Evolutionary conservation across 2,329 filamentous ascomycete species (phyloP), one percentile per base, ranked within the genome.

Genomic region (Podosphaera leucotricha): DNA sequence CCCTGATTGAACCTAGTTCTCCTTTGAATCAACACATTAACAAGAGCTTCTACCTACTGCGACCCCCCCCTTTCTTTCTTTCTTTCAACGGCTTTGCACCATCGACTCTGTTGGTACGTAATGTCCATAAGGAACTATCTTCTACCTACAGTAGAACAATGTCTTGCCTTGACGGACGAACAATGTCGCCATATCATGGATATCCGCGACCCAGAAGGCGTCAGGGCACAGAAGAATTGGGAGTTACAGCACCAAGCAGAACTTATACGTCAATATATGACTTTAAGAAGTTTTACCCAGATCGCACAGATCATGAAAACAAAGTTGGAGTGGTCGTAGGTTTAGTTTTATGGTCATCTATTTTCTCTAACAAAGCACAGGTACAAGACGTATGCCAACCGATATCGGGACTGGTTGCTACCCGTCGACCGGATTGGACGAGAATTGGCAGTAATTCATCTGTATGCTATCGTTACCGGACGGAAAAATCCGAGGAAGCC

Each of bases 191-290:
- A 41, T 43, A 54, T 53, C 11, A 45, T 50, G 37, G 38, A 51
- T 20, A 40, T 46, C 38, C 49, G 48, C 20, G 51, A 54, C 38
- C 52, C 52, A 2, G 38, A 50, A 3, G 47, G 49, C 10, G 38
- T 41, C 1, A 45, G 52, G 35, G 43, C 46, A 24, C 47, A 54
- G 28, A 49, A 50, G 26, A 46, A 48, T 30, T 54, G 52, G 52
- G 52, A 52, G 38, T 11, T 44, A 19, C 33, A 43, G 8, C 48
- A 54, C 41, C 52, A 54, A 38, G 39, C 45, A 10, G 49, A 54
- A 33, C 47, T 54, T n/a, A 47, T 54, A 8, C 49, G 52, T 8
- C 48, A 51, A 19, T 54, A 54, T 38, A 54, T 54, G 52, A 50
- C 47, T 18, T 50, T 51, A 46, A 44, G 49, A 41, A 53, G 51